Evolutionary conservation across 1,284 basidiomycete genomes (phyloP), one percentile per base, ranked within the genome.

Genomic region (Apiotrichum porosum): DNA sequence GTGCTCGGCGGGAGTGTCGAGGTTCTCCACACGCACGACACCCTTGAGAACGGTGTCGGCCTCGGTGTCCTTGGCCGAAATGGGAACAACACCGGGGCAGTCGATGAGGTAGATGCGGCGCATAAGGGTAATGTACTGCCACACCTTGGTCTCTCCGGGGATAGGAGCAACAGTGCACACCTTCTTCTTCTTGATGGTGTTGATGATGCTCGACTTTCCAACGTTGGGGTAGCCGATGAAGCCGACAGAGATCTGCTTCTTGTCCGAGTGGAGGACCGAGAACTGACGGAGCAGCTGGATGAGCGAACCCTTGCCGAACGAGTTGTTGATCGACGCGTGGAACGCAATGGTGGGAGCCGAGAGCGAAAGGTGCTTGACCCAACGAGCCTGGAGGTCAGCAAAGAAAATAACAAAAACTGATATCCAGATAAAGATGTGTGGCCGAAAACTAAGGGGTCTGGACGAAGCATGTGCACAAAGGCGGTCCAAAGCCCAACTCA

Each of bases 151-250:
- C 79, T 99, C 94, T 62, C 94, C 94, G 9, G 95, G 95, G 24
- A 98, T 83, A 12, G 95, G 94, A 15, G 95, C 95, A 44, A 97
- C 93, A 24, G 83, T 85, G 80, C 95, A 98, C 56, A 97, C 94
- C 75, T 97, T 97, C 73, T 90, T 88, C 75, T 89, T 91, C 80
- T 98, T 98, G 56, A 99, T 81, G 35, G 95, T 97, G 77, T 99
- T 98, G 77, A 98, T 98, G 59, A 98, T 90, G 63, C 84, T 88
- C 55, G 86, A 90, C 76, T 98, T 99, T 39, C 95, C 94, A 47
- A 97, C 92, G 71, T 99, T 98, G 5, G 95, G 94, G 74, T 99
- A 99, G 42, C 95, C 94, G 58, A 99, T 82, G 69, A 98, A 91
- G 10, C 94, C 94, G 56, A 99, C 91, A 28, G 90, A 94, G 67